Percentiles rank a stretch among this genome's conserved stretches.
These are phyloP conservation scores for Wallacemonas sp. DNA, from an alignment of 208 protist genomes.

Conservation along the genomic window DNA sequence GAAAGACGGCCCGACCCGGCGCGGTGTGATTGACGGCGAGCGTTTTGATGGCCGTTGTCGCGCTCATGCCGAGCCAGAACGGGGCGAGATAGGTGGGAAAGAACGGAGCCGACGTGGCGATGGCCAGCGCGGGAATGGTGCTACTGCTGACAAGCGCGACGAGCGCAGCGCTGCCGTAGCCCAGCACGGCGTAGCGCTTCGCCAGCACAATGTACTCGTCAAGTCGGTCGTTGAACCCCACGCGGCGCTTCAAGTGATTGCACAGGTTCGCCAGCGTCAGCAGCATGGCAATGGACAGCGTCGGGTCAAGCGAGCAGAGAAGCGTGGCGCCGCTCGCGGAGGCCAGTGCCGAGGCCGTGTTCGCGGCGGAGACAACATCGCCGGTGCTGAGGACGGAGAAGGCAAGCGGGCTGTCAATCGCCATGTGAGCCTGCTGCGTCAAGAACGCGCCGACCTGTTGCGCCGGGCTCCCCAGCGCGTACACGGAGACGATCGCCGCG, in stretches of 20 bases:
- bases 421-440: constrained; percentile 29
- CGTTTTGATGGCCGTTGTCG: constrained; percentile 45
- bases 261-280: constrained; percentile 56
- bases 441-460: constrained; percentile 57
- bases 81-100: constrained; percentile 71
- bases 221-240: constrained; percentile 69
- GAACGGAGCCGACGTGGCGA: constrained; percentile 27
- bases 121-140: constrained; percentile 6
- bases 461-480: constrained; percentile 60
- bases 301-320: constrained; percentile 52
- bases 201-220: constrained; percentile 47
- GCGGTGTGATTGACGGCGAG: constrained; percentile 54
- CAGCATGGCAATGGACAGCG: constrained; percentile 49
- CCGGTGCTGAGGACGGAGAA: constrained; percentile 15
- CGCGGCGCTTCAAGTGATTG: constrained; percentile 54
- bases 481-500: constrained; percentile 30
- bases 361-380: constrained; percentile 5
- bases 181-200: constrained; percentile 17
- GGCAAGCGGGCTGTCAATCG: constrained; percentile 35
- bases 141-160: constrained; percentile 12
- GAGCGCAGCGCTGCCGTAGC: constrained; percentile 30
- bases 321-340: constrained; percentile 4
- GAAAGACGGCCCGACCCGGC: constrained; percentile 51
- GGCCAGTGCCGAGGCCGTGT: neutral
- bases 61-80: constrained; percentile 78